phyloP scores from a whole-genome alignment of 148 eudicot genomes.

The Fagopyrum tataricum region DNA sequence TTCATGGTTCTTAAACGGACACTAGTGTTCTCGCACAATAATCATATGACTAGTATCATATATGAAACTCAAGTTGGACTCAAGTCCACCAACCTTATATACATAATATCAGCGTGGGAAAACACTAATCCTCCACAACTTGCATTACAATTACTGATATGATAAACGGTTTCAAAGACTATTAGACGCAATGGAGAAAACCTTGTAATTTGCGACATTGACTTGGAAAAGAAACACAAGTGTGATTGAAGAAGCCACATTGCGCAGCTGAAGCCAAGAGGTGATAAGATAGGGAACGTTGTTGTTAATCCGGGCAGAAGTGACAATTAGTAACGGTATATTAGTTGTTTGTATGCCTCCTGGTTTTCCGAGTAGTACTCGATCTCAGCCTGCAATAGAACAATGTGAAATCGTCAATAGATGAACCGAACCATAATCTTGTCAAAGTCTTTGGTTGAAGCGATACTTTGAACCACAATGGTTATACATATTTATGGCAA shows the following conservation, averaged over 20 bases:
- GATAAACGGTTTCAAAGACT: neutral
- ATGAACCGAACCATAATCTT: neutral
- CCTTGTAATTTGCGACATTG: neutral
- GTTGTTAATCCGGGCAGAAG: neutral
- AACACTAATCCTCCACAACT: too few species aligned
- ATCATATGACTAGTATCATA: too few species aligned
- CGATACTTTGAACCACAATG: too few species aligned
- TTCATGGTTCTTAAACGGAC: too few species aligned
- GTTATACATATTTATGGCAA: too few species aligned
- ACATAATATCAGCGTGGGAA: too few species aligned
- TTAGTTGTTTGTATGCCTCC: conserved; percentile 51
- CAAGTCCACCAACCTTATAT: too few species aligned
- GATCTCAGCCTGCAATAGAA: conserved; percentile 49
- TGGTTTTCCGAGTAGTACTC: conserved; percentile 35
- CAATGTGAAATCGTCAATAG: neutral
- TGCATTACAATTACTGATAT: neutral
- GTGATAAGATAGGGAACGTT: neutral
- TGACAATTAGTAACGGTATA: conserved; percentile 28
- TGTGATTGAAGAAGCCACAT: neutral
- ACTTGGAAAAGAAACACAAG: neutral
- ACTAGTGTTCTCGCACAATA: too few species aligned
- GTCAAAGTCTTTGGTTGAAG: too few species aligned
- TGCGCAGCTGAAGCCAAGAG: neutral
- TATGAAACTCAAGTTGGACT: too few species aligned
- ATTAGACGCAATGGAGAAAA: neutral